Evolutionary conservation across 2,329 filamentous ascomycete species (phyloP).

Genomic region (Dactylellina drechsleri): DNA sequence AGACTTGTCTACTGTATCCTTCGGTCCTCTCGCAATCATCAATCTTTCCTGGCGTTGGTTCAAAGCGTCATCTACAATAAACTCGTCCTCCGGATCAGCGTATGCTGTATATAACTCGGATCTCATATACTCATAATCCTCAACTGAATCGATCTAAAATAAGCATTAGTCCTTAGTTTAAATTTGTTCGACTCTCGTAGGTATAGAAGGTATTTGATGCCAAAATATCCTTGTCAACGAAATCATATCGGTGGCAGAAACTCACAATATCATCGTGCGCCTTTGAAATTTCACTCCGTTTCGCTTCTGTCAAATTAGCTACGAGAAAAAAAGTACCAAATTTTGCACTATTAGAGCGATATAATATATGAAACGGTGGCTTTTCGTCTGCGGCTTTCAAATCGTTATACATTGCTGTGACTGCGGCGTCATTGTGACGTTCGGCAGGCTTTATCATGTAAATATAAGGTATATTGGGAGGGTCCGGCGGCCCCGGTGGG

Average conservation of each 20-base stretch:
- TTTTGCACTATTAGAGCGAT: background rate
- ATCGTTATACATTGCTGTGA: background rate
- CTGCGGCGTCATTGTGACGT: background rate
- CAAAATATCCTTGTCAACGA: background rate
- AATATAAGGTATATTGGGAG: conserved; percentile 16
- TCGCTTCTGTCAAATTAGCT: conserved; percentile 7
- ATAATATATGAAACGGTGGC: background rate
- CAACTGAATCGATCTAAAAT: conserved; percentile 5
- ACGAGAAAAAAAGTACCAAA: conserved; percentile 23
- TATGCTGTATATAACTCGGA: conserved; percentile 23
- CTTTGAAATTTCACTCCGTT: background rate
- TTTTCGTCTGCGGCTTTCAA: background rate
- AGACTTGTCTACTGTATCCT: background rate
- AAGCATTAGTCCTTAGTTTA: background rate
- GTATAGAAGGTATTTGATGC: background rate
- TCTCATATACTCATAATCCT: conserved; percentile 4
- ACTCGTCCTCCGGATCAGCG: background rate
- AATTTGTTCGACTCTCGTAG: background rate
- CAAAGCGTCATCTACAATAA: background rate
- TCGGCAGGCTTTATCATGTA: conserved; percentile 10
- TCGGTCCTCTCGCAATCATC: conserved; percentile 18
- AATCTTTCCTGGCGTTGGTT: conserved; percentile 42
- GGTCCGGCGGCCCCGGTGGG: background rate
- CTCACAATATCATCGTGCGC: conserved; percentile 21
- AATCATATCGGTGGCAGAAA: background rate